Percentiles rank a stretch among this genome's conserved stretches.
Conservation (phyloP, 108 stramenopile genomes). For the Nitzschia sp. region DNA sequence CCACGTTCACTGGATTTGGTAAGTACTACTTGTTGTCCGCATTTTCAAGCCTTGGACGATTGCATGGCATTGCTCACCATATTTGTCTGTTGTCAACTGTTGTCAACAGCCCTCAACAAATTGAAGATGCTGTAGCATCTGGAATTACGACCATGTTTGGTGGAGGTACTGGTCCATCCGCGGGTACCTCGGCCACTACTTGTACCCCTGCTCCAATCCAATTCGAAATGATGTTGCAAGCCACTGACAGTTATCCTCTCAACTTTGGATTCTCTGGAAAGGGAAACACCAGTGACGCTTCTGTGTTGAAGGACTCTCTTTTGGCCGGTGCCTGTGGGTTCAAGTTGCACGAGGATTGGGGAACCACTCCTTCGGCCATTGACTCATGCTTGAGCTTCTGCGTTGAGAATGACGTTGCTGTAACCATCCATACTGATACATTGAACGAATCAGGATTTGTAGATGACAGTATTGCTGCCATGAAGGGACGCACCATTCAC, state of each 20-base stretch:
- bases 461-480: conserved; percentile 90
- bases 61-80: not conserved
- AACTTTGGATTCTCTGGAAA: conserved; percentile 98
- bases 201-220: conserved; percentile 93
- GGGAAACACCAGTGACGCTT: conserved; percentile 87
- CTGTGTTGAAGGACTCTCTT: conserved; percentile 58
- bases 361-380: conserved; percentile 95
- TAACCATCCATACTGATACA: conserved; percentile 99
- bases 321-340: conserved; percentile 90
- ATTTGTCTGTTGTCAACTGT: not conserved
- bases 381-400: conserved; percentile 89
- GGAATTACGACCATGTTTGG: conserved; percentile 96
- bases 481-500: conserved; percentile 95
- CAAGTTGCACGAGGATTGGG: conserved; percentile 99
- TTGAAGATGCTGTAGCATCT: conserved; percentile 90
- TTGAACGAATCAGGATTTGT: conserved; percentile 95
- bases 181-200: conserved; percentile 94
- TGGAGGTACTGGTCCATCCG: conserved; percentile 92
- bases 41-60: not conserved
- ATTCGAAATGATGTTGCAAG: conserved; percentile 94
- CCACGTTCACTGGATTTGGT: conserved; percentile 96
- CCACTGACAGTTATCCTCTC: conserved; percentile 86
- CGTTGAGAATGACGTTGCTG: conserved; percentile 86
- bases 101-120: conserved; percentile 78
- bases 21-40: not conserved